Evolutionary conservation across 768 basidiomycete species (phyloP).

Genomic region (Rhizopogon rudus): DNA sequence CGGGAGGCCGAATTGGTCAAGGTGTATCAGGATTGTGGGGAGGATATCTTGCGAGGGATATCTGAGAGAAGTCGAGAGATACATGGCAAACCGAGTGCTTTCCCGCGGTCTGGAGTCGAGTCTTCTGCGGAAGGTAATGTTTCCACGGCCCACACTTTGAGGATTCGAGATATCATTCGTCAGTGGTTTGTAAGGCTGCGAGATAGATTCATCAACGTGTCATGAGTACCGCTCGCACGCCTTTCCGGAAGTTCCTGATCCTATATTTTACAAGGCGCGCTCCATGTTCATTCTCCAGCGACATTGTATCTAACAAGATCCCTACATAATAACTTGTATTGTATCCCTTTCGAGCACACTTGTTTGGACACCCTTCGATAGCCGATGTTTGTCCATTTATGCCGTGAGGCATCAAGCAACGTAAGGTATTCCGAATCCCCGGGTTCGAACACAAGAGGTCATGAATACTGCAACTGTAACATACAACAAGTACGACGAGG

Average conservation of each 20-base stretch:
- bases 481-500: neutral
- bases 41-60: constrained; percentile 45
- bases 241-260: too few species aligned
- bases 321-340: neutral
- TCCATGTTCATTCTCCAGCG: neutral
- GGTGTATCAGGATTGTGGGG: constrained; percentile 45
- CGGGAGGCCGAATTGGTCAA: constrained; percentile 54
- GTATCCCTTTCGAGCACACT: neutral
- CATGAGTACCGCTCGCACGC: neutral
- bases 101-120: constrained; percentile 1
- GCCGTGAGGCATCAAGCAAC: too few species aligned
- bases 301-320: constrained; percentile 6
- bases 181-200: constrained; percentile 19
- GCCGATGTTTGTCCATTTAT: constrained; percentile 9
- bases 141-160: constrained; percentile 3
- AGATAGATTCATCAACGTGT: constrained; percentile 1
- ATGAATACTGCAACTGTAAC: too few species aligned
- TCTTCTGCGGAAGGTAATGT: constrained; percentile 6
- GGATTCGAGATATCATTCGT: constrained; percentile 24
- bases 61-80: constrained; percentile 17
- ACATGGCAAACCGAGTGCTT: neutral
- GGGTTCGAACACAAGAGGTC: neutral
- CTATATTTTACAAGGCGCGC: neutral
- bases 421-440: neutral
- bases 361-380: constrained; percentile 4